Base-by-base conservation (phyloP, 2,329 filamentous ascomycete species). In the Endothia cerciana region DNA sequence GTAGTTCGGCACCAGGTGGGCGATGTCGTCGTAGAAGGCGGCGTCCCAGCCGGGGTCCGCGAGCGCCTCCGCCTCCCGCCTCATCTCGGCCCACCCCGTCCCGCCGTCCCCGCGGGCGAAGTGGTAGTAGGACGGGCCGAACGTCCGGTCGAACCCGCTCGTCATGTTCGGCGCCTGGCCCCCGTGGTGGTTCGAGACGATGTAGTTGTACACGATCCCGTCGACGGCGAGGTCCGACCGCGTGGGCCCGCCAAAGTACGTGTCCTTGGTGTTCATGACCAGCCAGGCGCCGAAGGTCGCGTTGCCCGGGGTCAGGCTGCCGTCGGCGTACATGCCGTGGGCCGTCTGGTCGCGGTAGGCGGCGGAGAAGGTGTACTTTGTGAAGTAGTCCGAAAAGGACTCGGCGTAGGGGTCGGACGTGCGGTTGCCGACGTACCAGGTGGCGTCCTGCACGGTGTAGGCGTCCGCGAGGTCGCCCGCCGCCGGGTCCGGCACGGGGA, bases 201-300 rank as follows among this genome's bases (percentile, higher is more conserved):
- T 83, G 71, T 89, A 90, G 71, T 90, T 88, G 73, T 89, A 89
- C 0, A 89, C 81, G 57, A 89, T 89, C 0, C 87, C 87, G 69
- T 89, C 87, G 0, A 89, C 87, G 0, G 82, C 82, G 6, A 90
- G 76, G 70, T 89, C 88, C 0, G 86, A 88, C 73, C 89, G 86
- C 2, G 86, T 75, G 0, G 87, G 87, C 0, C 87, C 87, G 10
- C 84, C 85, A 71, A 84, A 88, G 70, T 88, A 88, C 0, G 85
- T 87, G 61, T 89, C 87, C 69, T 82, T 84, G 0, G 84, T 88
- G 71, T 89, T 89, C 82, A 87, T 86, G 0, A 89, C 85, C 17
- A 89, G 75, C 87, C 86, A 89, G 1, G 85, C 84, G 1, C 87
- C 87, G 68, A 83, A 89, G 0, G 83, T 83, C 0, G 79, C 80